Evolutionary conservation across 2,329 filamentous ascomycete species (phyloP), one percentile per base, ranked within the genome.

Genomic region (Daldinia sp.): DNA sequence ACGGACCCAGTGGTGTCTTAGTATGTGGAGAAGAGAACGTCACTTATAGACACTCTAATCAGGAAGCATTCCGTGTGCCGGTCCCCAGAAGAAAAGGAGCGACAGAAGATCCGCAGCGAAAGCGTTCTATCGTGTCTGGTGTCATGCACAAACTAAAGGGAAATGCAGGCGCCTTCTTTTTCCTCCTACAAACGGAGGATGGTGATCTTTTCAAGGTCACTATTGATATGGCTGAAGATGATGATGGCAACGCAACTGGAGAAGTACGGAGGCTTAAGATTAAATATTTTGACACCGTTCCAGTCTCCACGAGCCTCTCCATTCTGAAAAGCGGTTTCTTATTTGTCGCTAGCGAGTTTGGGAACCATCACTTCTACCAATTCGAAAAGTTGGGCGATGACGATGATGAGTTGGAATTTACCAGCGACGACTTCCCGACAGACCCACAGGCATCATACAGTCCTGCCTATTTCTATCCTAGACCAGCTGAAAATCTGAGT

Each of bases 131-230:
- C 61, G 89, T 94, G 1, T 87, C 92, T 2, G 95, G 95, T 50
- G 93, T 97, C n/a, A 94, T 98, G 88, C 95, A 99, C 80, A 96
- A 96, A 77, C 89, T 97, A 75, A 94, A 95, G 72, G 87, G 87
- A 63, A 89, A 83, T 61, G 84, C 83, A 4, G 93, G 93, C 25
- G 93, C 94, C 1, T 99, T 99, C 80, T 99, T 99, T 82, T 97
- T 98, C 76, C 85, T 99, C 2, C 81, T 99, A 0, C 95, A 99
- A 76, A 93, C 92, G 0, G 95, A 99, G 60, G 96, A 99, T 75
- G 95, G 95, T n/a, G 96, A 99, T 76, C 82, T 99, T 5, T 98
- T 99, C 84, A 98, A 98, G 76, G 86, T 98, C 50, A 97, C 90
- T 0, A 88, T 99, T 63, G 93, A 97, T 67, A 94, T 97, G 88